Conservation (phyloP, 345 rosid genomes). For the Abelmoschus esculentus region DNA sequence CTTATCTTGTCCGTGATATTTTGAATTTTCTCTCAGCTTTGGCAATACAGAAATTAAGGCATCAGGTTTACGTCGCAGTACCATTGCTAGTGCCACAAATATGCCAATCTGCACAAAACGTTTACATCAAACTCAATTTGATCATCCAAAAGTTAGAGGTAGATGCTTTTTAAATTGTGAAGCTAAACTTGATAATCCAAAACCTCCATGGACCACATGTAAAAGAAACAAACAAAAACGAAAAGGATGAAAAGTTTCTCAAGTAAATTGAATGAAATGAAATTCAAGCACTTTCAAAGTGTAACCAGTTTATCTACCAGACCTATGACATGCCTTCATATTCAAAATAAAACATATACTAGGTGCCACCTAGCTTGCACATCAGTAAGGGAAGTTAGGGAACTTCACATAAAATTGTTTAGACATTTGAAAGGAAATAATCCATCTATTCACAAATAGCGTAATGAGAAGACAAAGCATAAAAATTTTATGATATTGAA, state of each 20-base stretch:
- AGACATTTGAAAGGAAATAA: neutral
- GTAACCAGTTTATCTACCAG: neutral
- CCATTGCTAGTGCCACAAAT: constrained; percentile 69
- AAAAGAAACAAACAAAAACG: neutral
- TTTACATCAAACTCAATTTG: neutral
- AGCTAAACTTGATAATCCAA: neutral
- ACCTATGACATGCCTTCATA: neutral
- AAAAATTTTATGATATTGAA: neutral
- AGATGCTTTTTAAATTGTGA: neutral
- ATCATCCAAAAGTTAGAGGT: neutral
- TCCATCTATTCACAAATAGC: neutral
- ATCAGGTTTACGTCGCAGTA: constrained; percentile 70
- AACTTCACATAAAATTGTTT: neutral
- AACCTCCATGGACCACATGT: neutral
- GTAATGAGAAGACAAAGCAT: neutral
- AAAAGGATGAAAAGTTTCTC: neutral
- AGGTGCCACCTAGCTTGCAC: neutral
- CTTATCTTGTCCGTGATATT: constrained; percentile 78
- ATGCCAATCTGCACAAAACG: constrained; percentile 51
- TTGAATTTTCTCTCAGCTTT: constrained; percentile 44
- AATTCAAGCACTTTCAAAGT: neutral
- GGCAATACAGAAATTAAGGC: constrained; percentile 46
- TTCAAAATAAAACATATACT: too few relatives aligned
- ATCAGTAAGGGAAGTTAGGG: neutral
- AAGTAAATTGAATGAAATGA: neutral